Conservation (phyloP, 177 flowering plant genomes). For the Vitis hybrid region DNA sequence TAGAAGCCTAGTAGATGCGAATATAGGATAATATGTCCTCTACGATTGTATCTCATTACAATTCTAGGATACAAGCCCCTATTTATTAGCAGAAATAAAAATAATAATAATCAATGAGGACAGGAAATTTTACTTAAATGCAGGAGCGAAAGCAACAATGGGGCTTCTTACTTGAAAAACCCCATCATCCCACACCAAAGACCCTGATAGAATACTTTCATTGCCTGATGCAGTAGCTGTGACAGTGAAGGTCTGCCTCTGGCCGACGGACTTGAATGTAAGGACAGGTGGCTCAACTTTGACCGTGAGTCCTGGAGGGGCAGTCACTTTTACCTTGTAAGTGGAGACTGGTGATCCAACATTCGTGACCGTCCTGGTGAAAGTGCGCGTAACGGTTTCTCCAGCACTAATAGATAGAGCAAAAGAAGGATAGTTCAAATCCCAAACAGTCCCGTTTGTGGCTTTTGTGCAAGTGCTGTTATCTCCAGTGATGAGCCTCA, state of each 20-base stretch:
- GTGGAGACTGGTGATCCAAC: constrained; percentile 19
- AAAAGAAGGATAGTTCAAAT: constrained; percentile 7
- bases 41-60: too few species aligned
- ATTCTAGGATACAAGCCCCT: too few species aligned
- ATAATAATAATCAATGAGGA: neutral
- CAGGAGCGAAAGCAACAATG: constrained; percentile 18
- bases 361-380: constrained; percentile 22
- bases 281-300: constrained; percentile 29
- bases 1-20: too few species aligned
- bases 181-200: constrained; percentile 52
- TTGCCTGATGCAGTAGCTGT: constrained; percentile 16
- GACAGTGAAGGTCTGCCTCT: constrained; percentile 27
- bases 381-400: neutral
- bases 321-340: constrained; percentile 9
- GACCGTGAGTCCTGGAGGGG: constrained; percentile 20
- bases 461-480: neutral
- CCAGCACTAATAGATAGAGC: constrained; percentile 4
- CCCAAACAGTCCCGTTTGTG: constrained; percentile 4
- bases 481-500: neutral
- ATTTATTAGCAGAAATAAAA: too few species aligned
- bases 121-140: neutral
- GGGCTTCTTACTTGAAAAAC: constrained; percentile 49
- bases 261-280: constrained; percentile 24
- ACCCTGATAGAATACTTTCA: constrained; percentile 11
- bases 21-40: too few species aligned